phyloP scores from a whole-genome alignment of 1,284 basidiomycete genomes.

The Calocybe gambosa region DNA sequence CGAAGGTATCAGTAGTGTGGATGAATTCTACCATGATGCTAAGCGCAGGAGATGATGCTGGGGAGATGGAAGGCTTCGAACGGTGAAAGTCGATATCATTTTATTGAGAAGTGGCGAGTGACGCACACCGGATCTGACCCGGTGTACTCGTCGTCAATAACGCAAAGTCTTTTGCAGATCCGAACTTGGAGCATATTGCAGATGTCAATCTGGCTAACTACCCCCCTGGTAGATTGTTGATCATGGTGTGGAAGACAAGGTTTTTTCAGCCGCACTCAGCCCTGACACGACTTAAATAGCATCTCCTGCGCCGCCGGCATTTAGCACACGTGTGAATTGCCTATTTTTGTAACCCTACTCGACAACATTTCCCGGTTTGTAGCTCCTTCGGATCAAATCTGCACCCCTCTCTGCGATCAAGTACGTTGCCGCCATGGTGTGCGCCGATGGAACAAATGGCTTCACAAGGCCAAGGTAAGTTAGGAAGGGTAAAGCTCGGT shows the following conservation, averaged over 20 bases:
- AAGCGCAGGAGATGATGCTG: background rate
- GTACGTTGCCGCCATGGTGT: conserved; percentile 19
- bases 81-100: no score
- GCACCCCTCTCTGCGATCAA: conserved; percentile 20
- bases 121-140: background rate
- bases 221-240: no score
- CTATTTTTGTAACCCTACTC: no score
- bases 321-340: no score
- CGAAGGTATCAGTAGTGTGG: conserved; percentile 59
- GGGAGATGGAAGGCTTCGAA: no score
- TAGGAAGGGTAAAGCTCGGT: background rate
- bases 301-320: no score
- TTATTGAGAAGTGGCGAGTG: background rate
- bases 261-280: no score
- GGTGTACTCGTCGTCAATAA: background rate
- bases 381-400: conserved; percentile 16
- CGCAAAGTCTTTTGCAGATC: background rate
- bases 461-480: background rate
- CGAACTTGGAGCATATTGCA: background rate
- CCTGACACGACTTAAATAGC: no score
- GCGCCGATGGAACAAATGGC: conserved; percentile 18
- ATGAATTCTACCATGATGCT: conserved; percentile 16
- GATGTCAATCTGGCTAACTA: background rate
- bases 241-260: no score
- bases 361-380: no score